Conservation (phyloP, 2,329 filamentous ascomycete species). For the Cladosporium velox region DNA sequence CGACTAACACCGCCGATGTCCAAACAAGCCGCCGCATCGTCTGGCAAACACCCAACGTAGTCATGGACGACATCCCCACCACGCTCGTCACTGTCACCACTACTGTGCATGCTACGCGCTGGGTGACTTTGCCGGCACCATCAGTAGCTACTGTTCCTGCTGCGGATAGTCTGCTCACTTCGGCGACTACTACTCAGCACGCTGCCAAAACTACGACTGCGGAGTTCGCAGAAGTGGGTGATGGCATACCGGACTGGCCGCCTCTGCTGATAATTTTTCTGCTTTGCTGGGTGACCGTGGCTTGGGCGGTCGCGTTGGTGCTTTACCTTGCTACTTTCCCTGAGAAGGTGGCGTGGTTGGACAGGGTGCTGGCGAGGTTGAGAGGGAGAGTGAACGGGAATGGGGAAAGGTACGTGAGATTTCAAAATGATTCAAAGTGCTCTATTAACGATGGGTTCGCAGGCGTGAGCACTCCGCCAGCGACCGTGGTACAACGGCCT, state of each 20-base stretch:
- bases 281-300: slow-evolving; percentile 23
- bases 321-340: slow-evolving; percentile 32
- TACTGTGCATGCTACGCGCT: background rate
- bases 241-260: slow-evolving; percentile 13
- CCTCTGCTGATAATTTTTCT: slow-evolving; percentile 22
- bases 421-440: background rate
- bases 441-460: background rate
- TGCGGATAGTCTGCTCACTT: background rate
- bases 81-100: background rate
- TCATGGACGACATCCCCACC: background rate
- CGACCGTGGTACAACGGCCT: too few relatives aligned
- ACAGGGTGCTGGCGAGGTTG: background rate
- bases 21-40: background rate
- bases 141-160: too few relatives aligned
- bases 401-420: background rate
- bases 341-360: slow-evolving; percentile 14
- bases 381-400: background rate
- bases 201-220: background rate
- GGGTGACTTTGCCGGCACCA: background rate
- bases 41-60: slow-evolving; percentile 4
- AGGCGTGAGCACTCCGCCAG: too few relatives aligned
- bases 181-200: background rate
- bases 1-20: background rate
- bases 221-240: background rate
- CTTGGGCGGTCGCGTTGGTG: slow-evolving; percentile 22